Conservation (phyloP, 768 basidiomycete species). For the Russula ochroleuca region DNA sequence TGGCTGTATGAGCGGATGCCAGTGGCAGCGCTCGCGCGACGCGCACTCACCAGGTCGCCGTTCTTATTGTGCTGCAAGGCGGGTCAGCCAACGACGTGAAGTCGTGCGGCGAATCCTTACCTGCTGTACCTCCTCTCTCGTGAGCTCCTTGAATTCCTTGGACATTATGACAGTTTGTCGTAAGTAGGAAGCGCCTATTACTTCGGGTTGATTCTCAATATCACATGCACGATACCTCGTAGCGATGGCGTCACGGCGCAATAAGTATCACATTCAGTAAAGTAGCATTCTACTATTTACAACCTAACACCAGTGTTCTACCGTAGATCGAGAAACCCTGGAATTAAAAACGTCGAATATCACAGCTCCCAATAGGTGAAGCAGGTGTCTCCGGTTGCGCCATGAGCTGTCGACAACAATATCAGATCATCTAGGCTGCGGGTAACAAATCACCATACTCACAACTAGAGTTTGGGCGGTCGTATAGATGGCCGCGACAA, state of each 20-base stretch:
- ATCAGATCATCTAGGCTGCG: background rate
- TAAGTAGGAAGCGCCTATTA: background rate
- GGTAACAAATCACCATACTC: constrained; percentile 26
- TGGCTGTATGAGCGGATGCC: no score
- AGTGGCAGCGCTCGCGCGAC: no score
- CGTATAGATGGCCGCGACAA: constrained; percentile 69
- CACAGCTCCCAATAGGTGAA: constrained; percentile 22
- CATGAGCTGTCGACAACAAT: constrained; percentile 20
- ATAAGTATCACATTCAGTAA: background rate
- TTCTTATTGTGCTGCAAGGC: constrained; percentile 72
- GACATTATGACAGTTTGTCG: constrained; percentile 4
- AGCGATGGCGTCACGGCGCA: background rate
- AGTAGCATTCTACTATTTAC: background rate
- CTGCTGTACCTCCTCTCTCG: constrained; percentile 63
- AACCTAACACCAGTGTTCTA: background rate
- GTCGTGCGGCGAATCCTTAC: constrained; percentile 36
- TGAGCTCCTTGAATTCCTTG: constrained; percentile 37
- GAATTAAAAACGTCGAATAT: constrained; percentile 5
- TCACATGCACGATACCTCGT: background rate
- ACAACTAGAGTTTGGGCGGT: constrained; percentile 74
- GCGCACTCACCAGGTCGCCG: constrained; percentile 63
- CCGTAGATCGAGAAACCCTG: background rate
- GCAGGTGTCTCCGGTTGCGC: constrained; percentile 8
- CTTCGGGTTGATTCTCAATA: background rate
- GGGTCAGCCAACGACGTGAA: background rate